Evolutionary conservation across 2,329 filamentous ascomycete species (phyloP).

Genomic region (Monosporascus ibericus): DNA sequence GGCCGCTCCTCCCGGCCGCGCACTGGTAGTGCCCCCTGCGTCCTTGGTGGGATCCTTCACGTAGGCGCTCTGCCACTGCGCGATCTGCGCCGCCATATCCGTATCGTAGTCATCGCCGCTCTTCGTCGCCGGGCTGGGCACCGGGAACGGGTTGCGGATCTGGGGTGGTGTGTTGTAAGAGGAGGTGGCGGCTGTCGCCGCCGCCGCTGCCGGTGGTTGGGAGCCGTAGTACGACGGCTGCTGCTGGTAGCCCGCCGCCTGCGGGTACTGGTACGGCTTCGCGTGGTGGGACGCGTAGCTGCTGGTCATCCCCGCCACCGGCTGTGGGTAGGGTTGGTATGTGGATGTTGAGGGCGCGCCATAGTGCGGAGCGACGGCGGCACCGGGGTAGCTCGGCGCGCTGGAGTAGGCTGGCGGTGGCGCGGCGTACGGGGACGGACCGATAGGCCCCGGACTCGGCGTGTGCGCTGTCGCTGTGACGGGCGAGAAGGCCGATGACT

Average conservation of each 20-base stretch:
- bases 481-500: constrained; percentile 47
- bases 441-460: constrained; percentile 23
- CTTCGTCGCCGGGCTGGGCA: constrained; percentile 42
- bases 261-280: constrained; percentile 24
- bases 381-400: constrained; percentile 29
- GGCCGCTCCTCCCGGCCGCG: constrained; percentile 20
- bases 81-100: constrained; percentile 85
- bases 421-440: constrained; percentile 25
- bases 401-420: constrained; percentile 31
- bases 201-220: constrained; percentile 14
- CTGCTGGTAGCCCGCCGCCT: constrained; percentile 25
- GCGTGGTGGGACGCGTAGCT: constrained; percentile 13
- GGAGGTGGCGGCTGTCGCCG: constrained; percentile 30
- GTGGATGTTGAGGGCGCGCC: constrained; percentile 30
- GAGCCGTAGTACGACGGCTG: constrained; percentile 25
- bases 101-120: constrained; percentile 53
- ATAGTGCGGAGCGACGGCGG: constrained; percentile 37
- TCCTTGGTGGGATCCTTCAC: constrained; percentile 49
- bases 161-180: constrained; percentile 54
- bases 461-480: constrained; percentile 24
- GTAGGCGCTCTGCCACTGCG: constrained; percentile 92
- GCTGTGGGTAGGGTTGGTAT: constrained; percentile 31
- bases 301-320: constrained; percentile 11
- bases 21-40: constrained; percentile 26
- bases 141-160: constrained; percentile 76